Conservation (phyloP, 129 eudicot genomes). For the Smallanthus sonchifolius region DNA sequence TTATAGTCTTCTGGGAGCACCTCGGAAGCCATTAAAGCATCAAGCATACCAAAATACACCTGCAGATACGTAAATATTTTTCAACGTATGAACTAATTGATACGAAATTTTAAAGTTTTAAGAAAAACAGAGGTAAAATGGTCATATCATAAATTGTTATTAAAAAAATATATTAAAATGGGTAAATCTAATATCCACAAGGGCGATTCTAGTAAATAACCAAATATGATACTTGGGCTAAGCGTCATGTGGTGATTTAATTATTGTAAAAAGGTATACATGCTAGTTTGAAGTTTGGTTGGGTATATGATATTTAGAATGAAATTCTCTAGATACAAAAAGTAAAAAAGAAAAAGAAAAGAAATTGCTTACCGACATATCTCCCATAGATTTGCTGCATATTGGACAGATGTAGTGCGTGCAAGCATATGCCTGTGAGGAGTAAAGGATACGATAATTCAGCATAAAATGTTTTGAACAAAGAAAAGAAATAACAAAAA, state of each 20-base stretch:
- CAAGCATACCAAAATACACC: conserved; percentile 99
- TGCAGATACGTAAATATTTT: conserved; percentile 12
- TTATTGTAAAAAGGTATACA: too few species aligned
- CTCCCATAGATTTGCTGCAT: conserved; percentile 99
- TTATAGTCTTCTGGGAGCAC: conserved; percentile 86
- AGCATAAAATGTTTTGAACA: neutral
- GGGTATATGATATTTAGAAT: too few species aligned
- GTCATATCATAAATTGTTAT: too few species aligned
- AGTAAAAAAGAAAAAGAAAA: neutral
- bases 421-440: conserved; percentile 67
- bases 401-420: conserved; percentile 93
- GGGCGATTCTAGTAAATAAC: too few species aligned
- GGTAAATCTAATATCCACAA: too few species aligned
- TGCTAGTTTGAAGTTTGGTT: too few species aligned
- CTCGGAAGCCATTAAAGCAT: conserved; percentile 93
- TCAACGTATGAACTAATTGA: neutral
- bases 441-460: conserved; percentile 3
- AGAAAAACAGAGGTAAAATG: too few species aligned
- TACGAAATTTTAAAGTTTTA: neutral
- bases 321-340: neutral
- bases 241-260: too few species aligned
- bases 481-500: neutral
- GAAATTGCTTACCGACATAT: conserved; percentile 84
- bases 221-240: too few species aligned
- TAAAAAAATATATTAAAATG: too few species aligned